Conservation (phyloP, 169 alveolate genomes). For the Eimeria praecox region DNA sequence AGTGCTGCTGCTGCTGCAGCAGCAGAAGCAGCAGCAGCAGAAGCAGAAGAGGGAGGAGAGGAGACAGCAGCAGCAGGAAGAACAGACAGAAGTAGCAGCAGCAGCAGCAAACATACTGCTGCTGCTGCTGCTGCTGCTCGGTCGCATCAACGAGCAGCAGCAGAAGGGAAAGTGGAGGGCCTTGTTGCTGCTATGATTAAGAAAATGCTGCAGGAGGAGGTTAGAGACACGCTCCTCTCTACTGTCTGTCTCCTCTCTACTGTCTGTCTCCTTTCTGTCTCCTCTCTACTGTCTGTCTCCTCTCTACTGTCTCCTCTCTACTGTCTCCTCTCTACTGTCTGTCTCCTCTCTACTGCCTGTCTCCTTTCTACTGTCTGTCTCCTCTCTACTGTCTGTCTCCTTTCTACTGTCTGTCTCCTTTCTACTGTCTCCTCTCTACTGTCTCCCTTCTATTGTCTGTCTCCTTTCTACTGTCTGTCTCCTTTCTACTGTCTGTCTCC, state of each 20-base stretch:
- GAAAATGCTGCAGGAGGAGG: conserved; percentile 55
- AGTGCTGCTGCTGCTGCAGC: neutral
- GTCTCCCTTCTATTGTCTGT: neutral
- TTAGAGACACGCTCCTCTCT: neutral
- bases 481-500: too few species aligned
- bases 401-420: too few species aligned
- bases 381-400: neutral
- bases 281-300: too few species aligned
- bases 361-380: too few species aligned
- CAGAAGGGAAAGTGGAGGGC: neutral
- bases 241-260: too few species aligned
- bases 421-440: too few species aligned
- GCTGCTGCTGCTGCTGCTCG: neutral
- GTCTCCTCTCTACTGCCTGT: neutral
- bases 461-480: too few species aligned
- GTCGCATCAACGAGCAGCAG: neutral
- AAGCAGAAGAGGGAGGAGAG: neutral
- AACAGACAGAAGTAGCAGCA: neutral
- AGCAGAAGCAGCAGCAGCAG: neutral
- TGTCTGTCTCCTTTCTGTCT: too few species aligned
- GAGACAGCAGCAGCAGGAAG: conserved; percentile 10
- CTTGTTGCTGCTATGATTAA: conserved; percentile 47
- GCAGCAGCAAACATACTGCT: neutral
- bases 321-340: neutral
- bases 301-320: neutral